These are phyloP conservation scores for Rhytidhysteron rufulum DNA, from an alignment of 2,329 filamentous ascomycete genomes.

Conservation along the genomic window DNA sequence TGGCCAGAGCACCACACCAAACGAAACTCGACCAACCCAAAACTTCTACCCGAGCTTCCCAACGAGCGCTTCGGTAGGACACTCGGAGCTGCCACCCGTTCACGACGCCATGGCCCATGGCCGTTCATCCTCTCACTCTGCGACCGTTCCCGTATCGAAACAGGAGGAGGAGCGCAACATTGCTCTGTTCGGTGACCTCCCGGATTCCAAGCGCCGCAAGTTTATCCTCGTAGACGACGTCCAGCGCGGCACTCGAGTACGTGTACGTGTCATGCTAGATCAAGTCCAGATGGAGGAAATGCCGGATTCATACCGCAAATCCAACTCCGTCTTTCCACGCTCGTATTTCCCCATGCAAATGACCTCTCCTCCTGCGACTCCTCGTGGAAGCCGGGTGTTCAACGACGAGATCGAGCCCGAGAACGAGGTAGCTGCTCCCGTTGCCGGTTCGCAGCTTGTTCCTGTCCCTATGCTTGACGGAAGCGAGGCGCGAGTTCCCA, in stretches of 20 bases:
- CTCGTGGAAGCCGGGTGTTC: conserved; percentile 72
- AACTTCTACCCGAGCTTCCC: conserved; percentile 73
- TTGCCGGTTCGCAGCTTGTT: conserved; percentile 46
- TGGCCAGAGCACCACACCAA: conserved; percentile 49
- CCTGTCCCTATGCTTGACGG: conserved; percentile 58
- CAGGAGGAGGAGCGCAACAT: conserved; percentile 58
- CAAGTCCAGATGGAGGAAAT: conserved; percentile 93
- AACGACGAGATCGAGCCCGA: conserved; percentile 51
- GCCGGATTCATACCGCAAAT: conserved; percentile 88
- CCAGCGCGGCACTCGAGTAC: conserved; percentile 73
- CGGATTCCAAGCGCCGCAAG: conserved; percentile 87
- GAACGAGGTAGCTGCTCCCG: conserved; percentile 43
- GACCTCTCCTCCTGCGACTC: conserved; percentile 76
- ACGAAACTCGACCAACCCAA: conserved; percentile 70
- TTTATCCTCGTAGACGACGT: conserved; percentile 94
- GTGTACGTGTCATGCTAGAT: conserved; percentile 90
- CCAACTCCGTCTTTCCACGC: conserved; percentile 83
- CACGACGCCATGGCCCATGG: conserved; percentile 52
- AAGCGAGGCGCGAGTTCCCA: conserved; percentile 66
- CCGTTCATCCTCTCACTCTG: conserved; percentile 37
- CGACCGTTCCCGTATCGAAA: conserved; percentile 41
- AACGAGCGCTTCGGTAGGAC: conserved; percentile 50
- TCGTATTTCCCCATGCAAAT: conserved; percentile 92
- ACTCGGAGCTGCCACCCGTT: conserved; percentile 61
- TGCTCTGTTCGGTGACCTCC: conserved; percentile 80